A percentile compares a stretch with the other conserved stretches of the same genome.
Evolutionary conservation across 2,329 filamentous ascomycete species (phyloP).

Genomic region (Microsporum ferrugineum): DNA sequence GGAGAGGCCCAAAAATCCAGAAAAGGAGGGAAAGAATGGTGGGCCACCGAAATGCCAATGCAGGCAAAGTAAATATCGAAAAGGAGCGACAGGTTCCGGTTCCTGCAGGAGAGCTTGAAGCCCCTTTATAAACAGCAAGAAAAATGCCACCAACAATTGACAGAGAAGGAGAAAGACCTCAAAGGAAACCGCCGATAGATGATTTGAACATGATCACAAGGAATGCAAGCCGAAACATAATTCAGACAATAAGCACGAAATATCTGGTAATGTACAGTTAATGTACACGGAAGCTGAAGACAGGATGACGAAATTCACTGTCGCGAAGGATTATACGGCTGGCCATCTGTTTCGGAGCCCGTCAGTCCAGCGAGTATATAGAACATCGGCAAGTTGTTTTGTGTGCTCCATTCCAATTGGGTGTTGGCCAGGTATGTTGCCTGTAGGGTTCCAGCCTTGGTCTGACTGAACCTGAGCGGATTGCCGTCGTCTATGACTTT

Average conservation of each 20-base stretch:
- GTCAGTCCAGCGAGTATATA: constrained; percentile 84
- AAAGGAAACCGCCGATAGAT: not conserved
- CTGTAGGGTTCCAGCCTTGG: constrained; percentile 25
- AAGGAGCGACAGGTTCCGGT: not conserved
- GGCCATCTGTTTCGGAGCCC: constrained; percentile 64
- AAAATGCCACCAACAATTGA: not conserved
- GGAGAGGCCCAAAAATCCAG: not conserved
- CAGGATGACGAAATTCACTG: not conserved
- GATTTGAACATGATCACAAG: not conserved
- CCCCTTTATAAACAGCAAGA: not conserved
- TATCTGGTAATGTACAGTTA: not conserved
- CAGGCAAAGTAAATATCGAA: not conserved
- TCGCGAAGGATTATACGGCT: constrained; percentile 16
- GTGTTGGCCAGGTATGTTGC: constrained; percentile 46
- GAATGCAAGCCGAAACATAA: not conserved
- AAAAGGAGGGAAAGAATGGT: not conserved
- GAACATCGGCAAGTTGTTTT: constrained; percentile 74
- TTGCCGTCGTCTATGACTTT: constrained; percentile 61
- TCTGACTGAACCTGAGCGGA: constrained; percentile 27
- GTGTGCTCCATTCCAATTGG: constrained; percentile 81
- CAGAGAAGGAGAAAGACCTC: not conserved
- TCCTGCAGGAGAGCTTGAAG: not conserved
- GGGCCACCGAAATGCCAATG: not conserved
- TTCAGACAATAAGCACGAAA: not conserved
- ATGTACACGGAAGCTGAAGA: not conserved